phyloP scores from a whole-genome alignment of 208 protist species.

The Leishmania turanica region DNA sequence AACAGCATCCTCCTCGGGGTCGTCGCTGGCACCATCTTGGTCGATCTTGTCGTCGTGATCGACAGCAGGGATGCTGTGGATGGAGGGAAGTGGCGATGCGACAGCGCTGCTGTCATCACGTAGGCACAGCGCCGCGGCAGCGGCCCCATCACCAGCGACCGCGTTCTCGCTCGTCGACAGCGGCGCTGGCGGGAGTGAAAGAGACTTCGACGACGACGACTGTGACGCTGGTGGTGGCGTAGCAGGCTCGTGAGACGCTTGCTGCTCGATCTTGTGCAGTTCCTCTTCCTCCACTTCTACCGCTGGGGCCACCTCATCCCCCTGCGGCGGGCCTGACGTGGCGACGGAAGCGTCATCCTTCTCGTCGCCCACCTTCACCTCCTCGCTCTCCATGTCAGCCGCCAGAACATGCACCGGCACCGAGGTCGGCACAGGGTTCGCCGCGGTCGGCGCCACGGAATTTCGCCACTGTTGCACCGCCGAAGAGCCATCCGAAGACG shows the following conservation, averaged over 20 bases:
- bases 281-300: constrained; percentile 5
- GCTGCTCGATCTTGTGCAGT: not conserved
- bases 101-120: not conserved
- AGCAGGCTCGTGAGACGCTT: not conserved
- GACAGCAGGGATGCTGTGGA: not conserved
- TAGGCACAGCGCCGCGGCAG: not conserved
- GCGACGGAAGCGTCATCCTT: not conserved
- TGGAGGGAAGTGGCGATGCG: not conserved
- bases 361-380: not conserved
- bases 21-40: not conserved
- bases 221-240: not conserved
- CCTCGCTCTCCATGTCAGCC: not conserved
- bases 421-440: not conserved
- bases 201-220: not conserved
- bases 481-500: not conserved
- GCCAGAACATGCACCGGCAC: not conserved
- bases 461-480: not conserved
- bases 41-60: not conserved
- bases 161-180: not conserved
- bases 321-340: not conserved
- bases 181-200: not conserved
- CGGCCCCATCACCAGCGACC: not conserved
- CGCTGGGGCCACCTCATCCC: not conserved
- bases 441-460: not conserved
- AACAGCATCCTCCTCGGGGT: not conserved